A percentile compares a stretch with the other conserved stretches of the same genome.
These are phyloP conservation scores for Tuber indicum DNA, from an alignment of 495 filamentous ascomycete genomes.

Conservation along the genomic window DNA sequence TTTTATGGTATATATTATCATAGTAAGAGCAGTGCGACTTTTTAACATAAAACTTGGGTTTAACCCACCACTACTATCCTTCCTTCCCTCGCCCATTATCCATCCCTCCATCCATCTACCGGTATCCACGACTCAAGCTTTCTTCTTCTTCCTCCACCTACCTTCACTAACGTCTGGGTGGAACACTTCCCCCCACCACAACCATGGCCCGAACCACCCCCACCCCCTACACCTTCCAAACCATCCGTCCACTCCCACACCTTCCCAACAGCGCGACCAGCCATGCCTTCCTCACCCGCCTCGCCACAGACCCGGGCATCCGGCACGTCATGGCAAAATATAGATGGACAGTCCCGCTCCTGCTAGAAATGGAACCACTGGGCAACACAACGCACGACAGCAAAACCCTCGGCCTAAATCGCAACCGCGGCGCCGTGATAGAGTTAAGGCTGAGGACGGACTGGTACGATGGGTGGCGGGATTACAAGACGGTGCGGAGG, in stretches of 20 bases:
- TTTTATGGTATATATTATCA: neutral
- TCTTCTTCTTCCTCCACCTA: too few relatives aligned
- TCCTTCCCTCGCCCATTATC: neutral
- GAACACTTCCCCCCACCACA: neutral
- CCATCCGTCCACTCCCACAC: slow-evolving; percentile 46
- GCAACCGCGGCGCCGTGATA: slow-evolving; percentile 82
- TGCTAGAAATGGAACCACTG: slow-evolving; percentile 92
- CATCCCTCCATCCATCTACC: too few relatives aligned
- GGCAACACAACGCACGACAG: slow-evolving; percentile 71
- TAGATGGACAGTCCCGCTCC: slow-evolving; percentile 73
- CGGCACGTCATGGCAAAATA: slow-evolving; percentile 72
- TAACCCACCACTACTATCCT: neutral
- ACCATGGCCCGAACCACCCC: slow-evolving; percentile 25
- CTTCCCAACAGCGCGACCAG: slow-evolving; percentile 60
- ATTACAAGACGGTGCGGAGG: slow-evolving; percentile 82
- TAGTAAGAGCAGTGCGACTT: neutral
- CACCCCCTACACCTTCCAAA: slow-evolving; percentile 65
- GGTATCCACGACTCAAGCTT: too few relatives aligned
- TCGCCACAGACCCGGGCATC: slow-evolving; percentile 80
- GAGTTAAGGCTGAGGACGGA: slow-evolving; percentile 87
- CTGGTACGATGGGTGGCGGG: slow-evolving; percentile 85
- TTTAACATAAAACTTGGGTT: neutral
- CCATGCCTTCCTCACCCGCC: slow-evolving; percentile 65
- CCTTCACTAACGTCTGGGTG: too few relatives aligned
- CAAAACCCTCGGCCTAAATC: slow-evolving; percentile 78